Evolutionary conservation across 495 filamentous ascomycete species (phyloP), one percentile per base, ranked within the genome.

Genomic region (Penicillium roqueforti): DNA sequence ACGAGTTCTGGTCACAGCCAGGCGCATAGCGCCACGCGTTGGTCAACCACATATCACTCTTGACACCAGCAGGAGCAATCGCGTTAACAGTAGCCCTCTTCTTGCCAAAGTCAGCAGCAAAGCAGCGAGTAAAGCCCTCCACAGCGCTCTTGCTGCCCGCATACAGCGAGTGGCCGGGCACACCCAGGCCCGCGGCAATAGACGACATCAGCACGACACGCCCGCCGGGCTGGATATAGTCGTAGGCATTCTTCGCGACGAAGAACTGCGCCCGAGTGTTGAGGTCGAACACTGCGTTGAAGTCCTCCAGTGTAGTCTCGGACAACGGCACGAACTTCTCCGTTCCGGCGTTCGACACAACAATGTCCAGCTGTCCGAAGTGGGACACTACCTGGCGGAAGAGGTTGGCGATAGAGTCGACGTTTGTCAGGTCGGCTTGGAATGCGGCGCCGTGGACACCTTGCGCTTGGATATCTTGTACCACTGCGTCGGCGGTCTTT

Each of bases 241-340:
- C 83, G 72, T 82, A 83, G 48, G 85, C 88, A 26, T 87, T 79
- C 71, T 88, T 87, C 31, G 85, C 87, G 51, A 92, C 88, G 72
- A 91, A 90, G 77, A 91, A 91, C 70, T 92, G 88, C 0, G 82
- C 88, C 6, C 86, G 78, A 4, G 83, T 83, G 71, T 92, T 92
- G 51, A 91, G 71, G 65, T 80, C 79, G 67, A 92, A 89, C 46
- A 92, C 83, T 42, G 80, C 75, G 68, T 92, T 87, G 74, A 84
- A 91, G 61, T 86, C 84, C 53, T 84, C 85, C 59, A 85, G 78
- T 6, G 87, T 90, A 19, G 90, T 79, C 50, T 92, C 86, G 55
- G 83, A 79, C 47, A 84, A 68, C 0, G 63, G 61, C 11, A 69
- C 70, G 55, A 78, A 78, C 32, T 65, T 66, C 53, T 75, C 75